These are phyloP conservation scores for Apostasia shenzhenica DNA, from an alignment of 106 monocot genomes.

Conservation along the genomic window DNA sequence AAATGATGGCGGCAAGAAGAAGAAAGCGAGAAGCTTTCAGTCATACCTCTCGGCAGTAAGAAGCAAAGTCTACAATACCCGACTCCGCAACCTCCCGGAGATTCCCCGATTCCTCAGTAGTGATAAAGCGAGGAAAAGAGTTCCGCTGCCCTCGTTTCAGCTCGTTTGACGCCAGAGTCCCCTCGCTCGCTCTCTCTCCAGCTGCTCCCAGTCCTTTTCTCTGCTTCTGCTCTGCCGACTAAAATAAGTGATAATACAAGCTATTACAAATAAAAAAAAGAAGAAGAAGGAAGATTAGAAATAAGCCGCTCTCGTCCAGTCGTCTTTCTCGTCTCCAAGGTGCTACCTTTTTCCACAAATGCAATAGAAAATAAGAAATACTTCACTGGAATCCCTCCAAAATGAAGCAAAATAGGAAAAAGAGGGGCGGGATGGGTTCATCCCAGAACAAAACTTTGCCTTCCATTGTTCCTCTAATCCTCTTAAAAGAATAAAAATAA, in stretches of 20 bases:
- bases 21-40: conserved; percentile 8
- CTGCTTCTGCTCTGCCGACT: neutral
- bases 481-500: no score
- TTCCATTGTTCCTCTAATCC: no score
- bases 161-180: neutral
- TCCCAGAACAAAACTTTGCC: no score
- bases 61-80: neutral
- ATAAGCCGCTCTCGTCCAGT: no score
- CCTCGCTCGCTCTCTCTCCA: neutral
- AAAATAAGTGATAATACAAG: conserved; percentile 2
- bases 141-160: neutral
- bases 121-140: conserved; percentile 2
- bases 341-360: no score
- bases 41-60: conserved; percentile 9
- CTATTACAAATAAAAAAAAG: no score
- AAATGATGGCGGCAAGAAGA: neutral
- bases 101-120: conserved; percentile 23
- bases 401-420: no score
- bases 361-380: no score
- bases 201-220: neutral
- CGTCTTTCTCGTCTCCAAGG: no score
- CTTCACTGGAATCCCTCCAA: no score
- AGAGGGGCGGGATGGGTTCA: no score
- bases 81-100: conserved; percentile 3
- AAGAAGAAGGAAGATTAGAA: no score